Evolutionary conservation across 2,329 filamentous ascomycete genomes (phyloP), one percentile per base, ranked within the genome.

Genomic region (Tolypocladium tundrense): DNA sequence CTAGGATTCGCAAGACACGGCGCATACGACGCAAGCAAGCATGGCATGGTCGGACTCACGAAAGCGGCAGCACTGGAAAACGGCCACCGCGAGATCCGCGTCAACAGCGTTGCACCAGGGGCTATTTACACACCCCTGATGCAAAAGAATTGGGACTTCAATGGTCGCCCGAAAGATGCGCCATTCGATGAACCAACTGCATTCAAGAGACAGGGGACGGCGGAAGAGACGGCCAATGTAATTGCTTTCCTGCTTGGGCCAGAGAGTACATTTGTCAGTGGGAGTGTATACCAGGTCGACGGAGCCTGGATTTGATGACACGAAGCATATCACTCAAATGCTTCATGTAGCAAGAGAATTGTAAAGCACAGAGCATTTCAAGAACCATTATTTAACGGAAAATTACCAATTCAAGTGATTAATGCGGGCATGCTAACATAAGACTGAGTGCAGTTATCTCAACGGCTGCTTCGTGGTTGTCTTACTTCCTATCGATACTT

Each of bases 81-180:
- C 45, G 77, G 76, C 24, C 60, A 65, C 39, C 71, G 75, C 39
- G 75, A 77, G 59, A 66, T 79, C n/a, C 65, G 69, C 2, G 65
- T 72, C 61, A 79, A 79, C 61, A 72, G 72, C 13, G 74, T 78
- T 4, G 75, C 76, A 1, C 76, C 76, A 0, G 78, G 77, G 1
- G 71, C 75, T 14, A 78, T 80, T 48, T 73, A 74, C 60, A 81
- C 77, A 35, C 78, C 78, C 2, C 58, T 80, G 57, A 74, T 80
- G 72, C 70, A 76, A 57, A 73, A 75, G 65, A 68, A 69, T 51
- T 76, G 73, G 69, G 72, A 75, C 54, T 63, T 63, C 31, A 58
- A 59, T 14, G 61, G 62, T 4, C 64, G 67, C 19, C 63, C 74
- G 56, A 59, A 69, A 35, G 69, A 73, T 56, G 73, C 73, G 16